Base-by-base conservation (phyloP, 176 grass and related monocot species). In the Oryza longistaminata region DNA sequence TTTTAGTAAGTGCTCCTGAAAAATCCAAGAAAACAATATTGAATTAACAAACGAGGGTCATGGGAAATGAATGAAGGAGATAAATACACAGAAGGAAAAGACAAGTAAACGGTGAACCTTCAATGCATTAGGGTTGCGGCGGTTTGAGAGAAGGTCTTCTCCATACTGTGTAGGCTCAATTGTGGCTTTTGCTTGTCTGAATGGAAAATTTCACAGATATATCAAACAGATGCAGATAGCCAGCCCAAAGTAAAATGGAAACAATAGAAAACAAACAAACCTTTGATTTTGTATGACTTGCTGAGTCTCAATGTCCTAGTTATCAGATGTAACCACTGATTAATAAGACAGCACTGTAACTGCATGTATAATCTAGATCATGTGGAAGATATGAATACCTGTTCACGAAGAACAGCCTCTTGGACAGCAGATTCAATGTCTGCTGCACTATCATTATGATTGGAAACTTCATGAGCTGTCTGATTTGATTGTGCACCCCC, bases 281-380 rank as follows among this genome's bases (percentile, higher is more conserved):
- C 96, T 96, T 91, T 91, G 93, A 64, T 86, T 94, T 48, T 99
- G 91, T 79, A 99, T 96, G 31, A 96, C 79, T 92, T 94, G 90
- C 68, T 94, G 93, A 6, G 90, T 93, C 79, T 89, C 85, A 81
- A 99, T 91, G 80, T 99, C 96, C 96, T 99, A 75, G 81, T 89
- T 73, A 88, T 71, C 55, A 91, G 24, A 78, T 86, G 71, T 34
- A 71, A 80, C 29, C 5, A 92, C 14, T 26, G 76, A 55, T 85
- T 76, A 90, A 83, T 72, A 75, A 82, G 69, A 87, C 15, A 37
- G n/a, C 66, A 90, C 35, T 9, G 62, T 46, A 88, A 81, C 21
- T 71, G 73, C 48, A 81, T 65, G 19, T 46, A 66, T 14, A 79
- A 84, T 39, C 73, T 73, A 37, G 19, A 85, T 86, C n/a, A 68